Evolutionary conservation across 768 basidiomycete species (phyloP).

Genomic region (Epithele typhae): DNA sequence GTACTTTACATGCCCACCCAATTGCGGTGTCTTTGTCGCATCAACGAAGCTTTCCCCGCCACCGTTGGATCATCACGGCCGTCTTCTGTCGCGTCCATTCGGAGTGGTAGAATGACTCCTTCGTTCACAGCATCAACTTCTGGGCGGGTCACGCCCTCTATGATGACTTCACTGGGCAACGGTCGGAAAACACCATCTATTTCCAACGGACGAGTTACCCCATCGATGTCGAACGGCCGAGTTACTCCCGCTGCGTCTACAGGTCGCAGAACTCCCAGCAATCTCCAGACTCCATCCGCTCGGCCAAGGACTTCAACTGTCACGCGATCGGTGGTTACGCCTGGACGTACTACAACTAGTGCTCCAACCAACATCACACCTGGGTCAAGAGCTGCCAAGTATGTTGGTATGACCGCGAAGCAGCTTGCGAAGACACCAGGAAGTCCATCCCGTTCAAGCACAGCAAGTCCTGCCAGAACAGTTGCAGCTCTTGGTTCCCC

Average conservation of each 20-base stretch:
- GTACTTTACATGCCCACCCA: constrained; percentile 82
- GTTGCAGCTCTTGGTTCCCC: constrained; percentile 18
- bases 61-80: constrained; percentile 65
- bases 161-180: constrained; percentile 26
- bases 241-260: constrained; percentile 36
- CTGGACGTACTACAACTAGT: constrained; percentile 16
- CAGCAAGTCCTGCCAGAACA: constrained; percentile 19
- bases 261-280: constrained; percentile 22
- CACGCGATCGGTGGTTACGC: constrained; percentile 21
- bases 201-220: constrained; percentile 24
- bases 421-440: constrained; percentile 43
- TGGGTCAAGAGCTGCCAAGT: constrained; percentile 82
- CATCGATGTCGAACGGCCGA: constrained; percentile 18
- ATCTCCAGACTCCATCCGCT: constrained; percentile 12
- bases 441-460: constrained; percentile 16
- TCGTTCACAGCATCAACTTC: constrained; percentile 38
- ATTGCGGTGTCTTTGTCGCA: constrained; percentile 90
- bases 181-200: constrained; percentile 59
- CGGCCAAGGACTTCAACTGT: constrained; percentile 15
- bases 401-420: constrained; percentile 79
- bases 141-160: constrained; percentile 44
- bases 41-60: constrained; percentile 75
- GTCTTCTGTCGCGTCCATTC: constrained; percentile 75
- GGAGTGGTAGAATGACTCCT: constrained; percentile 41
- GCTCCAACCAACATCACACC: constrained; percentile 55